Evolutionary conservation across 2,329 filamentous ascomycete species (phyloP).

Genomic region (Phaeoacremonium minimum): DNA sequence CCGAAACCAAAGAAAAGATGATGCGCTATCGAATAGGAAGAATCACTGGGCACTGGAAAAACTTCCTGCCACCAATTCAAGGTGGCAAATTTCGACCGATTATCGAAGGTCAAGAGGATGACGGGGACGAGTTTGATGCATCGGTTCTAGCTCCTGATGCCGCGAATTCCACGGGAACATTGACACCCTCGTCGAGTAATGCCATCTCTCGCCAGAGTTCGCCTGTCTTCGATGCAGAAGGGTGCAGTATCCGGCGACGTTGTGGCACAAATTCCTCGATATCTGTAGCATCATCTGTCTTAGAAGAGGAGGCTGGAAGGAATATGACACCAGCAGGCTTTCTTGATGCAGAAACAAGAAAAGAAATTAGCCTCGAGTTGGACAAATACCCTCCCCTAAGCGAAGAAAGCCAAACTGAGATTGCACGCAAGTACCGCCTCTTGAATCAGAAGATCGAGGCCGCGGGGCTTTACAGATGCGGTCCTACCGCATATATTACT

Average conservation of each 20-base stretch:
- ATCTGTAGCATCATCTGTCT: not conserved
- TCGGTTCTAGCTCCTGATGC: conserved; percentile 6
- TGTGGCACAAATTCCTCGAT: conserved; percentile 1
- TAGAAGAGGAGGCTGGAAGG: not conserved
- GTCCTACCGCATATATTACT: conserved; percentile 68
- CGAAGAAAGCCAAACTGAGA: conserved; percentile 61
- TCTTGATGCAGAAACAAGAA: conserved; percentile 63
- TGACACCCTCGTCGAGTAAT: conserved; percentile 12
- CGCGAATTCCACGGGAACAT: no score
- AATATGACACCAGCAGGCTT: conserved; percentile 28
- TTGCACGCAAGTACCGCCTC: conserved; percentile 70
- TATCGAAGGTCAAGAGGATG: conserved; percentile 30
- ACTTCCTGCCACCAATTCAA: conserved; percentile 89
- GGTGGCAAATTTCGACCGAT: conserved; percentile 68
- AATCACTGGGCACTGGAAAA: conserved; percentile 77
- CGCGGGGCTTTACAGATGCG: conserved; percentile 73
- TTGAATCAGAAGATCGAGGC: conserved; percentile 66
- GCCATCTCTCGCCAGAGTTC: conserved; percentile 35
- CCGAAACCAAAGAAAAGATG: conserved; percentile 73
- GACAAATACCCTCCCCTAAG: conserved; percentile 75
- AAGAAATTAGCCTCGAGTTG: conserved; percentile 67
- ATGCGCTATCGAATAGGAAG: conserved; percentile 76
- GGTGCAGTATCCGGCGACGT: conserved; percentile 22
- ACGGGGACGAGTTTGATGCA: conserved; percentile 13
- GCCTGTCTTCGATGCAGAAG: conserved; percentile 48